Base-by-base conservation (phyloP, 2,329 filamentous ascomycete genomes). In the Fusarium cyanostomum region DNA sequence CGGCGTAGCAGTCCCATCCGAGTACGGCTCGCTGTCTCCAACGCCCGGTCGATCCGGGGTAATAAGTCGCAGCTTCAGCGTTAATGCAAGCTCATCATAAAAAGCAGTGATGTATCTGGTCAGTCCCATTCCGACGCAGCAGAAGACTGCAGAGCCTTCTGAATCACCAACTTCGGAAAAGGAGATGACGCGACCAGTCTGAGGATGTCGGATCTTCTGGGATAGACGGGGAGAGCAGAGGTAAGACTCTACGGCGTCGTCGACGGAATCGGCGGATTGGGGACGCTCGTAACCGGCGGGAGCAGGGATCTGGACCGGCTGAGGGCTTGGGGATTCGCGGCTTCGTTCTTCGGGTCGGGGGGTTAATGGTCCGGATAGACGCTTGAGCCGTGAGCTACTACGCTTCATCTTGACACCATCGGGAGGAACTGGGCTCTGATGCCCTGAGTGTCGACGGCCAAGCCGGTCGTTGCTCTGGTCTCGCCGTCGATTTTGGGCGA, bases 131-230 rank as follows among this genome's bases (percentile, higher is more conserved):
- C 95, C 95, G 3, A 99, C 93, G 71, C 95, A 99, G 74, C 95
- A 96, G 68, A 99, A 94, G 2, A 99, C 92, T 3, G 93, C 94
- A 66, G 90, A 94, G 2, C 95, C 95, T 38, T 94, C 87, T 0
- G 94, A 89, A 74, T 98, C 94, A 12, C 95, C 95, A 3, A 99
- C 95, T 75, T 99, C 95, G 0, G 94, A 98, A 72, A 97, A 99
- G 1, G 93, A 96, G 66, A 99, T 97, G 4, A 90, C 83, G 13
- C 95, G 88, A 1, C 94, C 93, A 0, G 92, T 96, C 56, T 92
- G 89, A 1, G 93, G 92, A 75, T 97, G 92, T 18, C 84, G 83
- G 48, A 98, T 92, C 77, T 90, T 96, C 71, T 97, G 94, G 4
- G 92, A 96, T 51, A 99, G 78, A 8, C 94, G 88, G 0, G 92